Conservation (phyloP, 805 yeast species). For the Hemisphaericaspora nanyangensis region DNA sequence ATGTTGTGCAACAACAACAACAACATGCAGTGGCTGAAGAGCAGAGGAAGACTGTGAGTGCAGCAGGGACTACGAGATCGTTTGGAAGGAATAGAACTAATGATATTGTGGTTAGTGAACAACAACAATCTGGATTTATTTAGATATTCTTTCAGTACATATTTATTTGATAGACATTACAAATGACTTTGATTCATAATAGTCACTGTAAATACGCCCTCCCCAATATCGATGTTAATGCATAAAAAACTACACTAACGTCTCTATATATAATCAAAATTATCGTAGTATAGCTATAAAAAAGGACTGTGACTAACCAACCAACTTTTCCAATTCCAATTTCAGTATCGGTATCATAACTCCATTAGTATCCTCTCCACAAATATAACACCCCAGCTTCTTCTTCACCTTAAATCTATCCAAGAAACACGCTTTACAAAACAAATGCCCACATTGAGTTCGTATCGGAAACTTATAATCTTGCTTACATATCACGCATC, state of each 20-base stretch:
- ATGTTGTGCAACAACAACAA: background rate
- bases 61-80: too few species aligned
- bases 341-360: conserved; percentile 50
- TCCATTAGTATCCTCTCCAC: conserved; percentile 61
- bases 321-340: conserved; percentile 17
- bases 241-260: too few species aligned
- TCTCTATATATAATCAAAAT: too few species aligned
- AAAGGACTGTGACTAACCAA: too few species aligned
- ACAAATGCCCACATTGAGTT: conserved; percentile 61
- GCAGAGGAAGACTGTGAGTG: too few species aligned
- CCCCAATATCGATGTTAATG: too few species aligned
- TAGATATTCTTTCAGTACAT: too few species aligned
- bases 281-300: too few species aligned
- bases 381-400: conserved; percentile 49
- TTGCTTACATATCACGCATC: conserved; percentile 57
- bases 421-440: conserved; percentile 61
- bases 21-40: conserved; percentile 7
- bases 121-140: conserved; percentile 19
- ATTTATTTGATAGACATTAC: too few species aligned
- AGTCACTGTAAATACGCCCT: too few species aligned
- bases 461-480: conserved; percentile 54
- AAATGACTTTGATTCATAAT: too few species aligned
- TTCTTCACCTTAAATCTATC: conserved; percentile 36
- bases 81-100: background rate
- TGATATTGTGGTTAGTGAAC: conserved; percentile 10